Percentiles rank a stretch among this genome's conserved stretches.
Conservation (phyloP, 2,329 filamentous ascomycete genomes). For the Ilyonectria destructans region DNA sequence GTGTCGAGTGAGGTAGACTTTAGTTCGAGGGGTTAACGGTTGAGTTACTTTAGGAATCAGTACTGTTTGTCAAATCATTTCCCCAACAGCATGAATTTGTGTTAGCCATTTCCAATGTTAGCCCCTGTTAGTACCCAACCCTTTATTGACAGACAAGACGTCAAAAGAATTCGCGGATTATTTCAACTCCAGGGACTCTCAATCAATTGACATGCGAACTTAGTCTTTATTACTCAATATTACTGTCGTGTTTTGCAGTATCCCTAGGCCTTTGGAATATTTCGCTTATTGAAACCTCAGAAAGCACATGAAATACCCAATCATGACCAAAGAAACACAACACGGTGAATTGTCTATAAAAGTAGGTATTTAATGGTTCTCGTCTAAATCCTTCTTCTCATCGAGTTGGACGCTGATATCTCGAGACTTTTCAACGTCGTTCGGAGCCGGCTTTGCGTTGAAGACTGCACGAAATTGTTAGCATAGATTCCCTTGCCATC, state of each 20-base stretch:
- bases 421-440: conserved; percentile 30
- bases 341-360: neutral
- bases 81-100: no score
- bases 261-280: neutral
- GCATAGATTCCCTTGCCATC: neutral
- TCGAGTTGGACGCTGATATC: conserved; percentile 29
- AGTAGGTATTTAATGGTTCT: conserved; percentile 1
- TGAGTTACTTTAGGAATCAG: no score
- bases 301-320: neutral
- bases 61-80: no score
- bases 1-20: conserved; percentile 20
- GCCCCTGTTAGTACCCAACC: no score
- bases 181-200: no score
- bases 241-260: neutral
- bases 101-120: no score
- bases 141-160: no score
- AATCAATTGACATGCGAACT: neutral
- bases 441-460: conserved; percentile 38
- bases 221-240: neutral
- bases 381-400: conserved; percentile 14
- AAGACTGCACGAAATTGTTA: conserved; percentile 38
- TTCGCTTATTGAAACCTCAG: neutral
- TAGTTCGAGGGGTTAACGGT: no score
- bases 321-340: neutral
- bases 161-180: no score